phyloP scores from a whole-genome alignment of 345 rosid species.

The Brassica juncea region DNA sequence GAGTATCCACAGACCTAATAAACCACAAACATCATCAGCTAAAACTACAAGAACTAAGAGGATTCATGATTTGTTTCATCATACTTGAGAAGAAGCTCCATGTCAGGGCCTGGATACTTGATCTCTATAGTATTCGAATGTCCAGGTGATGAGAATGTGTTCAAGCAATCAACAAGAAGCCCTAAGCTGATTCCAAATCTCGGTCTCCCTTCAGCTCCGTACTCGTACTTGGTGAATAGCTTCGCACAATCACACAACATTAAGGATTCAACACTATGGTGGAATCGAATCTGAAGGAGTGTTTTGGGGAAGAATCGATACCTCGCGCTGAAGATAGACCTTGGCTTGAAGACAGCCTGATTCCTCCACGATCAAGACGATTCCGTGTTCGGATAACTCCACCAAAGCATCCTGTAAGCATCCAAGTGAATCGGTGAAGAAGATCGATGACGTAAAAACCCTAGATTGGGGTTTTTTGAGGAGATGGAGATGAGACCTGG shows the following conservation, averaged over 20 bases:
- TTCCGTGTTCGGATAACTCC: conserved; percentile 83
- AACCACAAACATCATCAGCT: conserved; percentile 31
- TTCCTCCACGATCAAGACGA: conserved; percentile 82
- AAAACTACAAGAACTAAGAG: not conserved
- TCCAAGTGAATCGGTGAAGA: not conserved
- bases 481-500: conserved; percentile 49
- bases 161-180: conserved; percentile 85
- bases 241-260: conserved; percentile 28
- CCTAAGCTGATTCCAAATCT: conserved; percentile 88
- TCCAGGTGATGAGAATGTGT: conserved; percentile 84
- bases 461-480: not conserved
- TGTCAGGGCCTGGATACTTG: conserved; percentile 91
- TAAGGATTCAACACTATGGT: not conserved
- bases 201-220: conserved; percentile 68
- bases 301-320: conserved; percentile 7
- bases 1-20: conserved; percentile 71
- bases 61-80: conserved; percentile 10
- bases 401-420: conserved; percentile 68
- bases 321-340: conserved; percentile 94
- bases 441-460: not conserved
- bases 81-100: conserved; percentile 95
- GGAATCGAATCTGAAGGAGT: not conserved
- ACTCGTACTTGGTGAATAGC: conserved; percentile 75
- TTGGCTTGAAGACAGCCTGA: conserved; percentile 90
- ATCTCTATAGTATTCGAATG: conserved; percentile 68